A percentile compares a stretch with the other conserved stretches of the same genome.
These are phyloP conservation scores for Cinchona pubescens DNA, from an alignment of 257 asterid species.

Conservation along the genomic window DNA sequence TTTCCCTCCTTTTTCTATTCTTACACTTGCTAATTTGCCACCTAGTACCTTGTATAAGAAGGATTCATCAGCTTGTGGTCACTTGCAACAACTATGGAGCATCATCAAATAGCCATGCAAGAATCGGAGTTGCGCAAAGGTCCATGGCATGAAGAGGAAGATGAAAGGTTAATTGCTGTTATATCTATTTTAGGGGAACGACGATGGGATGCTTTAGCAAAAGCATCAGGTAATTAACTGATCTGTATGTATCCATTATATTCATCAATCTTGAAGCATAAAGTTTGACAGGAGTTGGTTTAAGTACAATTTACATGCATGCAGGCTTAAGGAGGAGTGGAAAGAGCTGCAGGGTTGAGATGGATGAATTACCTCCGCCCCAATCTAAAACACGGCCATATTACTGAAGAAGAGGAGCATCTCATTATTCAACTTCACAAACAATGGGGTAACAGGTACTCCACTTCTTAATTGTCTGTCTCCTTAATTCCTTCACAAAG, in stretches of 20 bases:
- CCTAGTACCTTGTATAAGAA: constrained; percentile 27
- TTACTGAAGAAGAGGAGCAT: constrained; percentile 52
- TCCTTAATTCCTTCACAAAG: not conserved
- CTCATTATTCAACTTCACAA: constrained; percentile 50
- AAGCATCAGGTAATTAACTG: constrained; percentile 51
- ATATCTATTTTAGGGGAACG: constrained; percentile 52
- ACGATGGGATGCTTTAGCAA: constrained; percentile 75
- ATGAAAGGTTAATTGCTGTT: constrained; percentile 46
- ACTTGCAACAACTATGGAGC: constrained; percentile 7
- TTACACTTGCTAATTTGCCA: constrained; percentile 14
- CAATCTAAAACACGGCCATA: constrained; percentile 54
- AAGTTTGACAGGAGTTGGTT: not conserved
- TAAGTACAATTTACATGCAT: not conserved
- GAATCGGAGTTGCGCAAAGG: constrained; percentile 52
- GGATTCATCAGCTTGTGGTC: not conserved
- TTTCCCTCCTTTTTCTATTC: not conserved
- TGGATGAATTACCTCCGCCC: constrained; percentile 85
- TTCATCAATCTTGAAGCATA: not conserved
- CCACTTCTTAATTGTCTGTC: not conserved
- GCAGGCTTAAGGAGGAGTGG: constrained; percentile 66
- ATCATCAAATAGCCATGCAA: constrained; percentile 31
- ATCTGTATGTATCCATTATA: not conserved
- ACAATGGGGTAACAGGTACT: constrained; percentile 71
- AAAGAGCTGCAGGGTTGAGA: constrained; percentile 72
- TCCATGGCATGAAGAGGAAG: constrained; percentile 73